A percentile compares a stretch with the other conserved stretches of the same genome.
Conservation (phyloP, 805 yeast genomes). For the Cyberlindnera nakhonratchasimensis region DNA sequence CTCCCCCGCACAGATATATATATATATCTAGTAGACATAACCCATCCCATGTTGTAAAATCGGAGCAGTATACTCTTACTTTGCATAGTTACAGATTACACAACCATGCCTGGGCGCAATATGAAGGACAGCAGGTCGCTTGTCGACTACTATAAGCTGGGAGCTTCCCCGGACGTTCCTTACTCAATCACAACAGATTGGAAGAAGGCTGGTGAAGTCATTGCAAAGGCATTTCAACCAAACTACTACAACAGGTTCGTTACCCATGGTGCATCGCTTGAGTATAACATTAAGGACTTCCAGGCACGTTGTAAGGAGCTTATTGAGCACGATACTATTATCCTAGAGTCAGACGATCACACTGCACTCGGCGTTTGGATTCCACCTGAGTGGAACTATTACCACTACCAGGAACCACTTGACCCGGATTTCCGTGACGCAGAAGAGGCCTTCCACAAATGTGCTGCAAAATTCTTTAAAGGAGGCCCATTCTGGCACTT, state of each 20-base stretch:
- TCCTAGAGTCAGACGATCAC: constrained; percentile 14
- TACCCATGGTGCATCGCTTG: constrained; percentile 13
- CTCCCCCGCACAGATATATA: too few relatives aligned
- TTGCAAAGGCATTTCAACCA: constrained; percentile 23
- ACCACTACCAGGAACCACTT: constrained; percentile 11
- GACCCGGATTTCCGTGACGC: constrained; percentile 10
- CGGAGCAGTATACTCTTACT: too few relatives aligned
- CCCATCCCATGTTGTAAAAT: too few relatives aligned
- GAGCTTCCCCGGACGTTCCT: not conserved
- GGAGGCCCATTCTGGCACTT: constrained; percentile 20
- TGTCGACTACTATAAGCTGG: constrained; percentile 3
- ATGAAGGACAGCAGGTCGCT: not conserved
- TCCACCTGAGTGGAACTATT: constrained; percentile 20
- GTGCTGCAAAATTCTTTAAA: constrained; percentile 13
- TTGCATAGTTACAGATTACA: too few relatives aligned
- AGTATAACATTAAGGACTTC: constrained; percentile 17
- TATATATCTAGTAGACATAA: too few relatives aligned
- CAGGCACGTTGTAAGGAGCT: constrained; percentile 17
- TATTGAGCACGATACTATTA: constrained; percentile 11
- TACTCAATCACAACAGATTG: constrained; percentile 15
- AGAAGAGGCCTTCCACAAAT: constrained; percentile 6
- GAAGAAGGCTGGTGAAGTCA: constrained; percentile 13
- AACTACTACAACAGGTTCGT: constrained; percentile 18
- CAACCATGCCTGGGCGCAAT: not conserved
- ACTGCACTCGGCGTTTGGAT: constrained; percentile 23